Conservation (phyloP, 495 filamentous ascomycete genomes). For the Rusavskia elegans region DNA sequence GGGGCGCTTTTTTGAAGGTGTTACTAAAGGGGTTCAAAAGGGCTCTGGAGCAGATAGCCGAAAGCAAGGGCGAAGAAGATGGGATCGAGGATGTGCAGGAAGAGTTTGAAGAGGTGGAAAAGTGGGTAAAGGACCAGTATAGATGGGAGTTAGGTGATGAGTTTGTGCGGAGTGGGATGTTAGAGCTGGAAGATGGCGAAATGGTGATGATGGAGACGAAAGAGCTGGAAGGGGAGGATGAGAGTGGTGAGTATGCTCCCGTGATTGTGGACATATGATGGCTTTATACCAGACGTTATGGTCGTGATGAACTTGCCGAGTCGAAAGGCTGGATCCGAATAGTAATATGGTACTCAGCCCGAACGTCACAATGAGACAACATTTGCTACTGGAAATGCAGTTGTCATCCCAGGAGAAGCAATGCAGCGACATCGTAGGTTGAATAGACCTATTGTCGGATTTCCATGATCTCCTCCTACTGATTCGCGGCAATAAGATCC, state of each 20-base stretch:
- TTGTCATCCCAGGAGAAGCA: no score
- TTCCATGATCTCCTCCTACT: no score
- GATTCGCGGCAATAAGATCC: no score
- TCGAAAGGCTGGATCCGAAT: no score
- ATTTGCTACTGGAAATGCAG: no score
- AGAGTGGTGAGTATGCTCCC: conserved; percentile 75
- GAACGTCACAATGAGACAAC: no score
- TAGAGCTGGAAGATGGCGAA: conserved; percentile 63
- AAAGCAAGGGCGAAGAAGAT: conserved; percentile 17
- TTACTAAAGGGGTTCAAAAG: conserved; percentile 36
- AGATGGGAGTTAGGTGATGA: conserved; percentile 49
- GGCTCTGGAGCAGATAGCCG: conserved; percentile 25
- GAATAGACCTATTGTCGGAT: no score
- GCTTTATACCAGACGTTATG: conserved; percentile 12
- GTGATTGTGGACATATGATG: conserved; percentile 50
- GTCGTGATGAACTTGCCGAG: no score
- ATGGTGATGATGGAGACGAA: conserved; percentile 61
- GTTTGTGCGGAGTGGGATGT: conserved; percentile 44
- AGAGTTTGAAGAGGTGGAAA: conserved; percentile 40
- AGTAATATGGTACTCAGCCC: no score
- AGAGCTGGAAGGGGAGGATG: conserved; percentile 66
- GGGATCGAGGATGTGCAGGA: conserved; percentile 31
- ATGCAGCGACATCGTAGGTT: no score
- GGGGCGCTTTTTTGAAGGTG: conserved; percentile 36
- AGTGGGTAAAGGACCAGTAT: conserved; percentile 36